Evolutionary conservation across 2,329 filamentous ascomycete species (phyloP).

Genomic region (Clarireedia paspali): DNA sequence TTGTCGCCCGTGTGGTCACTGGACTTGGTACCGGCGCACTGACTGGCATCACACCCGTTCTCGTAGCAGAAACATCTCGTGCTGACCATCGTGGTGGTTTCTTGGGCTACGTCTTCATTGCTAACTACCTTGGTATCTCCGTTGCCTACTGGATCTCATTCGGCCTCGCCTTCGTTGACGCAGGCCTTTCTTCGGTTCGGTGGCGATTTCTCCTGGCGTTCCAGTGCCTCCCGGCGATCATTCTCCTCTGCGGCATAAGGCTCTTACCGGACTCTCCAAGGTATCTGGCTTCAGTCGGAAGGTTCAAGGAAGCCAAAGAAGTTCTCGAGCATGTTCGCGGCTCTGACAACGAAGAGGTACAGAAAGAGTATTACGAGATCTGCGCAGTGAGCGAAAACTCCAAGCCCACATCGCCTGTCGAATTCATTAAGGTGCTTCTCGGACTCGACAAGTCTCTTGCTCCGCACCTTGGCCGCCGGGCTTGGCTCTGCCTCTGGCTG

Average conservation of each 20-base stretch:
- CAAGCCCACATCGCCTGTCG: conserved; percentile 30
- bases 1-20: conserved; percentile 27
- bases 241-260: conserved; percentile 33
- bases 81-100: conserved; percentile 25
- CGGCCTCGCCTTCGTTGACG: conserved; percentile 33
- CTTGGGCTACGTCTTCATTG: conserved; percentile 26
- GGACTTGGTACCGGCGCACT: conserved; percentile 29
- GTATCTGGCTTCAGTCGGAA: conserved; percentile 13
- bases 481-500: conserved; percentile 37
- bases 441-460: conserved; percentile 26
- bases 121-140: conserved; percentile 26
- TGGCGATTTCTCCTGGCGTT: conserved; percentile 29
- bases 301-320: conserved; percentile 10
- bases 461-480: conserved; percentile 32
- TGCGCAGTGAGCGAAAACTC: conserved; percentile 25
- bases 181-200: conserved; percentile 15
- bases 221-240: conserved; percentile 33
- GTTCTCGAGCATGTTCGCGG: conserved; percentile 13
- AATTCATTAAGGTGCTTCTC: conserved; percentile 33
- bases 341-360: conserved; percentile 11
- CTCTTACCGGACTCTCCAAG: conserved; percentile 39
- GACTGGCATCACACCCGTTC: conserved; percentile 27
- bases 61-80: conserved; percentile 22
- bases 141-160: conserved; percentile 29
- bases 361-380: conserved; percentile 31